Evolutionary conservation across 2,329 filamentous ascomycete genomes (phyloP), one percentile per base, ranked within the genome.

Genomic region (Graphilbum ipis-grandicollis): DNA sequence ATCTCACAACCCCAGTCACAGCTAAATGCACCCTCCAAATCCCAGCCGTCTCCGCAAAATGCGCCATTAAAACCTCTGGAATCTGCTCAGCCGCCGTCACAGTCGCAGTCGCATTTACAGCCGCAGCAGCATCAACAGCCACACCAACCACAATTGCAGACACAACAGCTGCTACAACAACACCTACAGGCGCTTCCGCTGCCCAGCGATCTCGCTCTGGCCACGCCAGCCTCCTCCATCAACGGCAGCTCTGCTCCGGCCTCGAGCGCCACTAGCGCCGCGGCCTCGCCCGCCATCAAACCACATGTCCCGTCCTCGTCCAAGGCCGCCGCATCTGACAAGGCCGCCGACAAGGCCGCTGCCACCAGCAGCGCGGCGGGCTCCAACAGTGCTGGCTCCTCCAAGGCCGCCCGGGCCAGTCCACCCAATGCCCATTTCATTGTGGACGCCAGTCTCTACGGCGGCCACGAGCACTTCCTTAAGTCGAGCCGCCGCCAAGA

Each of bases 401-500:
- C 56, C 43, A 55, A 51, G 33, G 39, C 51, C 18, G 46, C 50
- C n/a, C 57, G 52, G 28, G 46, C 44, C 36, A 51, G 52, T 21
- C 47, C 44, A 9, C 39, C 43, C 4, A 42, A 42, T 5, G 60
- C 66, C 43, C 67, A 72, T 45, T 77, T 71, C 50, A 56, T 66
- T 21, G 35, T 59, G 31, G 61, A 64, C 38, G 45, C 60, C 18
- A 64, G 68, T 6, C 55, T 59, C 7, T 62, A 78, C 43, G 81
- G 82, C 44, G 70, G 75, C 26, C 90, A 98, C 51, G 77, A 81
- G 49, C 90, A 98, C 54, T 74, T 83, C 48, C 73, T 98, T 44
- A 90, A 83, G 59, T 86, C 82, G 43, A 81, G 82, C 42, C 84
- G 83, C 53, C 74, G 90, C 39, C 88, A 98, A 56, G 88, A 98